Base-by-base conservation (phyloP, 139 green algal genomes). In the Micromonas pusilla region DNA sequence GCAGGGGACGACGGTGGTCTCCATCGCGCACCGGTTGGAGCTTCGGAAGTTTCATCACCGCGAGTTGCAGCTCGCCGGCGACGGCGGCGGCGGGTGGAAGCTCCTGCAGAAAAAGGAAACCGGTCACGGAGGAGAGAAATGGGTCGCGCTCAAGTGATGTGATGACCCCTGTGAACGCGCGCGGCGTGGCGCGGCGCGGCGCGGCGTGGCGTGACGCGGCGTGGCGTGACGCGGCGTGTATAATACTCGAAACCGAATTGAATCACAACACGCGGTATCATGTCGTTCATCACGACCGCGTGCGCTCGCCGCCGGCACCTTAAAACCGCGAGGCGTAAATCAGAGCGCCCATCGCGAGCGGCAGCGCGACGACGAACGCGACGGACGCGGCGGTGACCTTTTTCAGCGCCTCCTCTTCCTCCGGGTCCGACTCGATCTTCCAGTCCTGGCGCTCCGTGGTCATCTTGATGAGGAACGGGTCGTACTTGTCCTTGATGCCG, bases 41-140 rank as follows among this genome's bases (percentile, higher is more conserved):
- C 45, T 84, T 20, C n/a, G 70, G n/a, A 84, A 84, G 39, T 84
- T 80, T 34, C 80, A 84, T 76, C 72, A 52, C 23, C 33, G 66
- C 19, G 76, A 81, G 52, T 32, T 81, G 16, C 52, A 70, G 23
- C 39, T 81, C 30, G 66, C 30, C 13, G 76, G 76, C 52, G 76
- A 81, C 66, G 76, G 76, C 0, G n/a, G 21, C 19, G 76, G 76
- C 28, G 52, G 25, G 1, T 81, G 30, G 2, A 53, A 81, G 32
- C 38, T 81, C 36, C 67, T 13, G 20, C 19, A 36, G n/a, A 32
- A 68, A 6, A 28, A 68, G 26, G 26, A 68, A 68, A 68, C 62
- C 25, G 26, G 45, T 9, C 9, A 57, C n/a, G n/a, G n/a, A n/a
- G n/a, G n/a, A n/a, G n/a, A n/a, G n/a, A n/a, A n/a, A n/a, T n/a